Evolutionary conservation across 495 filamentous ascomycete genomes (phyloP), one percentile per base, ranked within the genome.

Genomic region (Hyaloscypha variabilis): DNA sequence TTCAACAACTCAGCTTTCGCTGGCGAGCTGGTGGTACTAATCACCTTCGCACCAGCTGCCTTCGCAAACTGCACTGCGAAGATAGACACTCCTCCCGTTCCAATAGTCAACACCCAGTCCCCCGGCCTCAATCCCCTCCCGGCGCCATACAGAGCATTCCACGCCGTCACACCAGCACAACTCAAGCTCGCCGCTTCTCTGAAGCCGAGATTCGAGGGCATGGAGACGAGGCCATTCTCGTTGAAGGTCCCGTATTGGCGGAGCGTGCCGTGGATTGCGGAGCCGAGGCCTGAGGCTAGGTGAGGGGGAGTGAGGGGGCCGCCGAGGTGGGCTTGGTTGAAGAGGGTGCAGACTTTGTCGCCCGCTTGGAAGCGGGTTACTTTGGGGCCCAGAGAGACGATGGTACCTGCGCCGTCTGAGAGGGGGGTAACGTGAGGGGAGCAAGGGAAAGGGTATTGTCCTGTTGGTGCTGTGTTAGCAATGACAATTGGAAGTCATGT

Each of bases 61-160:
- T 92, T 94, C 53, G 92, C 92, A 69, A 95, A 94, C 83, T 93
- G 89, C 59, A 94, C 67, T 19, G 82, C 90, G 70, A 95, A 94
- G 13, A 93, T 83, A 66, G 85, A 88, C 13, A 96, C 91, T 65
- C 92, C 91, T 2, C 92, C 92, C 6, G 91, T 94, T 29, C 92
- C 92, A 71, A 94, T 90, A 3, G 90, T 89, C 24, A 96, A 74
- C 1, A 96, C 90, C 3, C 75, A 79, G 59, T 94, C 79, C 1
- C 91, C 92, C 0, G 88, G 86, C 74, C 83, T 85, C 62, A 95
- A 67, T 0, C 76, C 71, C 73, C 81, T 87, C 10, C 39, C 17
- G 11, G 94, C 66, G 0, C 91, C 92, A 65, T 90, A 95, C 5
- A 96, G 77, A 8, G 85, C 90, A 66, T 95, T 95, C 92, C 92